Percentiles rank a stretch among this genome's conserved stretches.
phyloP scores from a whole-genome alignment of 1,139 yeast species.

The Blastobotrys raffinosifermentans region DNA sequence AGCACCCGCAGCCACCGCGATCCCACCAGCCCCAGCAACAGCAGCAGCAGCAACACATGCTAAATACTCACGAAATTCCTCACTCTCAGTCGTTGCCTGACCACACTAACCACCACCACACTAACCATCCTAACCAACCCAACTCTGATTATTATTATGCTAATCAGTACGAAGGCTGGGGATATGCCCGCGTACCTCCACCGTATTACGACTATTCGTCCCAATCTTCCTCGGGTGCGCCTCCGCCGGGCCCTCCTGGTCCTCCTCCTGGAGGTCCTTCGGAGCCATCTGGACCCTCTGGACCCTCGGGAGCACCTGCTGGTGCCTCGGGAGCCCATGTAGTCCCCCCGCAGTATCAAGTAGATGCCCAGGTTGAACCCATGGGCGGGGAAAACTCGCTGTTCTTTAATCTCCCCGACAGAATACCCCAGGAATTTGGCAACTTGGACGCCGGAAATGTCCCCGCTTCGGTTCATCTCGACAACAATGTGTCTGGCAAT shows the following conservation, averaged over 20 bases:
- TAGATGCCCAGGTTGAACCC: too few relatives aligned
- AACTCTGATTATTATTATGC: background rate
- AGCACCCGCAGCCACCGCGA: constrained; percentile 2
- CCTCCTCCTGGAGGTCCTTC: too few relatives aligned
- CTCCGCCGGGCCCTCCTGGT: background rate
- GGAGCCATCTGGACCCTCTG: background rate
- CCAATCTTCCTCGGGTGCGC: background rate
- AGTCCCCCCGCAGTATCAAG: background rate
- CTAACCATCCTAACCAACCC: too few relatives aligned
- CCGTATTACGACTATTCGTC: background rate
- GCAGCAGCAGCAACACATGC: background rate
- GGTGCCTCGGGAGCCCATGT: background rate
- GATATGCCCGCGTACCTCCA: background rate
- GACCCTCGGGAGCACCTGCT: background rate
- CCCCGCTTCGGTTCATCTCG: constrained; percentile 13
- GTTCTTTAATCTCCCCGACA: constrained; percentile 12
- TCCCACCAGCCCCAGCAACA: background rate
- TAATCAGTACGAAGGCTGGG: background rate
- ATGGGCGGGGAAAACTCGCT: background rate
- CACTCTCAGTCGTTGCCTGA: background rate
- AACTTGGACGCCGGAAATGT: constrained; percentile 8
- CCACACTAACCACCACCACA: too few relatives aligned
- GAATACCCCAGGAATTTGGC: constrained; percentile 13
- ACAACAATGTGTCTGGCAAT: constrained; percentile 20
- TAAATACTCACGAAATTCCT: background rate